Evolutionary conservation across 164 flowering plant species (phyloP), one percentile per base, ranked within the genome.

Genomic region (Nelumbo lutea): DNA sequence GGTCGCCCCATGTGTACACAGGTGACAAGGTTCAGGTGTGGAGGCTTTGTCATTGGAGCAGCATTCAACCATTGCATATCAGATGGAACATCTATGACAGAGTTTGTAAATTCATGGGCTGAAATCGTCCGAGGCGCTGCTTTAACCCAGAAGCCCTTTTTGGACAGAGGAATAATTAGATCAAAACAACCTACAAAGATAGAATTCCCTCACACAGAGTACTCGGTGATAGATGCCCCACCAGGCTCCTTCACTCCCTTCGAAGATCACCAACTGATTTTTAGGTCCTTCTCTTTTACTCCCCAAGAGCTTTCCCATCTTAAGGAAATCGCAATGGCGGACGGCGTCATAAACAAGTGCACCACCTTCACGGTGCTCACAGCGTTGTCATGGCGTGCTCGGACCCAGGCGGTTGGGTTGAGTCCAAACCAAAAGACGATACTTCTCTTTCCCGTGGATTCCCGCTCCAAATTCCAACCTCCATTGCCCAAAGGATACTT

Each of bases 81-180:
- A 39, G 80, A 78, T 44, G 80, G 80, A 3, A 61, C 71, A 39
- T 52, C 73, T 4, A 78, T 68, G 3, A 61, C 68, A 65, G 68
- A 53, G 65, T 78, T 78, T 58, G 45, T 78, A 57, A 68, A 78
- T 39, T 71, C 80, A 50, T 78, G 80, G 80, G 77, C 73, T 9
- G 76, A 78, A 52, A 78, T 69, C 4, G 78, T 78, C 3, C 68
- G 80, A 68, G 80, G 77, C 46, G 0, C 64, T 1, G 47, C 78
- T 5, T 14, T 71, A 9, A 47, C 65, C 39, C 9, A 11, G 13
- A 71, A 70, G 6, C 67, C 79, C 42, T 65, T 65, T 51, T n/a
- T 74, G 1, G 78, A 78, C 57, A 71, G 78, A 57, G 13, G 72
- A 6, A 8, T 71, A 10, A 6, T 78, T 2, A 74, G 27, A 58